Evolutionary conservation across 2,329 filamentous ascomycete genomes (phyloP), one percentile per base, ranked within the genome.

Genomic region (Hypoxylon sp.): DNA sequence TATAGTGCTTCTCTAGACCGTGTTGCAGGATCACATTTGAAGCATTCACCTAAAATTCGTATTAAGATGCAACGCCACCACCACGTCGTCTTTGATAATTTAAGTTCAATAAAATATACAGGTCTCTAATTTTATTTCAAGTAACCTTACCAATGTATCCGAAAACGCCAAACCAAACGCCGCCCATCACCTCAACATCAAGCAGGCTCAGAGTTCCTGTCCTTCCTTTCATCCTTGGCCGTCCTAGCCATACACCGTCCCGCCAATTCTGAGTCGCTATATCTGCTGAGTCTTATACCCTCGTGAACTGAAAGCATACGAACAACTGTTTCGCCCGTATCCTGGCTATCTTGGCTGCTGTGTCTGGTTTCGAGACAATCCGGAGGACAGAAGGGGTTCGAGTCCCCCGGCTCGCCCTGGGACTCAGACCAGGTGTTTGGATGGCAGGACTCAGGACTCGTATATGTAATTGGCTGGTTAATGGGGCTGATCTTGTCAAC

Each of bases 381-480:
- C 5, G 66, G 38, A 3, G 72, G 74, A 48, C 75, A 76, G 45
- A 77, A 76, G 3, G 74, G 74, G 36, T 76, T 73, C 23, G 74
- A 75, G 45, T 76, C 60, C 5, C 75, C 74, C 4, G 75, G 75
- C 28, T 77, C 75, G 19, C 75, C 74, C 30, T 69, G 71, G 13
- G 66, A 68, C n/a, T 66, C 61, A 7, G 74, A 60, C 75, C 70
- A 76, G 7, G 68, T 75, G 53, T 76, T 67, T 2, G 73, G 73
- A 43, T 76, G 75, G 36, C 75, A 74, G 5, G 72, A 72, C n/a
- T 43, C 51, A 9, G 60, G 28, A 13, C 21, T 19, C 14, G 10
- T 7, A 9, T 56, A 28, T 9, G 25, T 21, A 6, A 9, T 10
- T 51, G 17, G 10, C 6, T 46, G 23, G 2, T 14, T 52, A 4